Base-by-base conservation (phyloP, 768 basidiomycete species). In the Tricholoma terreum region DNA sequence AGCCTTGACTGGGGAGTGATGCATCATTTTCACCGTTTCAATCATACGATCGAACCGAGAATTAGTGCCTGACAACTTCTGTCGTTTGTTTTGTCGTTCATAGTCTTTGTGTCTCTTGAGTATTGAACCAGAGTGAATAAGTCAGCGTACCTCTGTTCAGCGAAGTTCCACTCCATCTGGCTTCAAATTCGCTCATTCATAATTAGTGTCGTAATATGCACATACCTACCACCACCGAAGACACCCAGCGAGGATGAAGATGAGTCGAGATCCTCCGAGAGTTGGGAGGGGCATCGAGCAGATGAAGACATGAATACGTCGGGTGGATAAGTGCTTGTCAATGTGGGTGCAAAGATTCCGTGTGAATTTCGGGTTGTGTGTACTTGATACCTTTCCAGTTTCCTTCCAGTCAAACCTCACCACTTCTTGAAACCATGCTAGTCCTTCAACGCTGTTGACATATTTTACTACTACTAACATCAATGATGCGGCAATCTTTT, bases 21-120 rank as follows among this genome's bases (percentile, higher is more conserved):
- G 66, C 38, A 73, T 66, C n/a, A 71, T 60, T 54, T 81, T 77
- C 73, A 87, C 82, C 2, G 80, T 76, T 51, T 82, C 76, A 30
- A 89, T 71, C 88, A 90, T 90, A 43, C 75, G 75, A 67, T 90
- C 87, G 61, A 83, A 87, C 36, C 80, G 80, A 33, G 77, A 67
- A 61, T 89, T 90, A 50, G 85, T 69, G 7, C 79, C 78, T 35
- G 62, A 68, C n/a, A 70, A 72, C 62, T 73, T 81, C 22, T 76
- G 77, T 17, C 83, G 80, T 61, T 84, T 89, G n/a, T 65, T 65
- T 61, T 42, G 14, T 17, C 34, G 58, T 7, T 33, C 52, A 30
- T 31, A 4, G 48, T 60, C 56, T 33, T 12, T 30, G 38, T 36
- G 17, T 33, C 17, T 40, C 6, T 48, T 33, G 11, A 30, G 30